These are phyloP conservation scores for Rhodotorula sphaerocarpa DNA, from an alignment of 768 basidiomycete species.

Conservation along the genomic window DNA sequence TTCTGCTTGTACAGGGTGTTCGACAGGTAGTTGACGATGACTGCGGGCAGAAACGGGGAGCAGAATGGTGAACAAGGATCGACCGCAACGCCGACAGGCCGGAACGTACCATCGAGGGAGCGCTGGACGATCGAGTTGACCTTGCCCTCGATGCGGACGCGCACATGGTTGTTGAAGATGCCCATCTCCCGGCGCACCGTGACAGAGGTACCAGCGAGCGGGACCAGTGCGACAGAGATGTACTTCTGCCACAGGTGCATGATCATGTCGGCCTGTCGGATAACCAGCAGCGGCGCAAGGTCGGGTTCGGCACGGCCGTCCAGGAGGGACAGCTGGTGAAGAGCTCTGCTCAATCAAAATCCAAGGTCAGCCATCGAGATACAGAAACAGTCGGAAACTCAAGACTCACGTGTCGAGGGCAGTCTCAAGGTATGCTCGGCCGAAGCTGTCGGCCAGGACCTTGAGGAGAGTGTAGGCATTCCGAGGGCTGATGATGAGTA, in stretches of 20 bases:
- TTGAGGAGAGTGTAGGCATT: slow-evolving; percentile 74
- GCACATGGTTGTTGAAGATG: slow-evolving; percentile 77
- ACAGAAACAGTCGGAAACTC: too few species aligned
- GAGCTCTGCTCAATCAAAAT: slow-evolving; percentile 50
- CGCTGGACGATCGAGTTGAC: slow-evolving; percentile 72
- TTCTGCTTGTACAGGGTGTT: slow-evolving; percentile 81
- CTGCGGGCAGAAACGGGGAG: slow-evolving; percentile 44
- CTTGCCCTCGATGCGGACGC: slow-evolving; percentile 73
- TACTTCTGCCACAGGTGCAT: slow-evolving; percentile 98
- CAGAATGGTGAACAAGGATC: not conserved
- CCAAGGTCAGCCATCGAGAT: too few species aligned
- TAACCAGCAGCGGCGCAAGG: slow-evolving; percentile 57
- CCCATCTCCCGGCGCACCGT: slow-evolving; percentile 86
- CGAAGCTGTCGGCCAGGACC: slow-evolving; percentile 77
- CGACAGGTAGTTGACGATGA: slow-evolving; percentile 64
- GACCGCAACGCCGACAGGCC: slow-evolving; percentile 58
- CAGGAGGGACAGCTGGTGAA: slow-evolving; percentile 60
- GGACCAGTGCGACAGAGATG: slow-evolving; percentile 77
- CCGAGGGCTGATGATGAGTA: slow-evolving; percentile 84
- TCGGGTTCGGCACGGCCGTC: slow-evolving; percentile 76
- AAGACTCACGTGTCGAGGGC: slow-evolving; percentile 78
- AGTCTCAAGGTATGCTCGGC: slow-evolving; percentile 74
- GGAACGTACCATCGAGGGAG: slow-evolving; percentile 63
- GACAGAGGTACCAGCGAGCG: slow-evolving; percentile 66
- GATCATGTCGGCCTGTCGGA: slow-evolving; percentile 71